Conservation (phyloP, 306 rosid genomes). For the Quercus agrifolia region DNA sequence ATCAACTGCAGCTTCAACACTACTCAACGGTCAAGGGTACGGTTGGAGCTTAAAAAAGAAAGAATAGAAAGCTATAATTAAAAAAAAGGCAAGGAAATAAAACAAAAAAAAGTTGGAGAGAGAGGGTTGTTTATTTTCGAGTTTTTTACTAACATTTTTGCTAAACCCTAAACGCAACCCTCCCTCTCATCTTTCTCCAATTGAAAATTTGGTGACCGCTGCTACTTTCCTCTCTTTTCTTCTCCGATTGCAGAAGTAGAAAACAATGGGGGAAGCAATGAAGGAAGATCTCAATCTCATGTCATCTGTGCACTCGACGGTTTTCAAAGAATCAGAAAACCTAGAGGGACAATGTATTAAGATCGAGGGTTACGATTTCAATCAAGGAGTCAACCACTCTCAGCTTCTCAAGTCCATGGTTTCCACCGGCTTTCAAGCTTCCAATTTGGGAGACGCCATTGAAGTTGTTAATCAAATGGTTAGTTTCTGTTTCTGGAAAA, state of each 20-base stretch:
- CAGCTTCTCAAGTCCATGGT: slow-evolving; percentile 58
- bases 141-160: no score
- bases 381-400: slow-evolving; percentile 60
- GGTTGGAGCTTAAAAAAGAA: no score
- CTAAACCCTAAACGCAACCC: no score
- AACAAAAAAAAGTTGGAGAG: no score
- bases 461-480: slow-evolving; percentile 80
- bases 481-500: neutral
- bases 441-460: slow-evolving; percentile 78
- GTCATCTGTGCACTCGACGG: slow-evolving; percentile 42
- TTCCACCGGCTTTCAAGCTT: slow-evolving; percentile 88
- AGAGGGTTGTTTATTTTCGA: no score
- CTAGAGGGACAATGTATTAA: slow-evolving; percentile 49
- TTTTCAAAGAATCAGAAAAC: slow-evolving; percentile 68
- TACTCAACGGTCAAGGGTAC: no score
- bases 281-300: slow-evolving; percentile 22
- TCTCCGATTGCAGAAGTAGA: neutral
- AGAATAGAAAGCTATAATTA: no score
- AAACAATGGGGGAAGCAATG: slow-evolving; percentile 36
- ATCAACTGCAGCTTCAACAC: no score
- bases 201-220: no score
- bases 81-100: no score
- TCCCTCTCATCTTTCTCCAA: no score
- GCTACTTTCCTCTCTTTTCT: no score
- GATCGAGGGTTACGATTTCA: slow-evolving; percentile 84